Conservation (phyloP, 2,329 filamentous ascomycete genomes). For the Spiromastix sp. region DNA sequence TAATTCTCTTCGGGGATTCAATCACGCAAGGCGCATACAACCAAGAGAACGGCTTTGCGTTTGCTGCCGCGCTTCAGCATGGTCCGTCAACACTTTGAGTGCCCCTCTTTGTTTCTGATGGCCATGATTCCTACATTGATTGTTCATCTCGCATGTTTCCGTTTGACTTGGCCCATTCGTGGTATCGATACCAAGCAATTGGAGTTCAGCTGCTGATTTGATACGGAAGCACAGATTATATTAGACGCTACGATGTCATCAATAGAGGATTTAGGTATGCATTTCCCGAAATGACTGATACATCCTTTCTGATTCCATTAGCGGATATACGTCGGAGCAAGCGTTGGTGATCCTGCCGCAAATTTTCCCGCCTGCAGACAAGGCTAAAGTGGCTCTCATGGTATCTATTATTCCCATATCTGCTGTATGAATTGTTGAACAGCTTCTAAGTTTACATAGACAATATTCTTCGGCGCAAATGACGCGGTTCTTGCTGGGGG, state of each 20-base stretch:
- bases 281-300: conserved; percentile 7
- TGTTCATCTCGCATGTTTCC: no score
- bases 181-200: no score
- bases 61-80: conserved; percentile 60
- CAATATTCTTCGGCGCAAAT: conserved; percentile 81
- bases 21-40: conserved; percentile 62
- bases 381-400: conserved; percentile 37
- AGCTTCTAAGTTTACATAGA: conserved; percentile 33
- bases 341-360: conserved; percentile 57
- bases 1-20: conserved; percentile 83
- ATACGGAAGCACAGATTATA: no score
- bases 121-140: not conserved
- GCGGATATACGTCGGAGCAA: conserved; percentile 74
- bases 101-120: not conserved
- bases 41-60: conserved; percentile 58
- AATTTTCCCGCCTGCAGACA: conserved; percentile 58
- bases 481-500: conserved; percentile 64
- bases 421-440: no score
- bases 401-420: conserved; percentile 19
- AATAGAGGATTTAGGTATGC: conserved; percentile 66
- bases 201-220: no score
- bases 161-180: no score
- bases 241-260: conserved; percentile 70
- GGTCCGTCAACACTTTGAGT: conserved; percentile 46
- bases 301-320: conserved; percentile 17